phyloP scores from a whole-genome alignment of 371 early-diverging fungal genomes.

The Lichtheimia hyalospora region DNA sequence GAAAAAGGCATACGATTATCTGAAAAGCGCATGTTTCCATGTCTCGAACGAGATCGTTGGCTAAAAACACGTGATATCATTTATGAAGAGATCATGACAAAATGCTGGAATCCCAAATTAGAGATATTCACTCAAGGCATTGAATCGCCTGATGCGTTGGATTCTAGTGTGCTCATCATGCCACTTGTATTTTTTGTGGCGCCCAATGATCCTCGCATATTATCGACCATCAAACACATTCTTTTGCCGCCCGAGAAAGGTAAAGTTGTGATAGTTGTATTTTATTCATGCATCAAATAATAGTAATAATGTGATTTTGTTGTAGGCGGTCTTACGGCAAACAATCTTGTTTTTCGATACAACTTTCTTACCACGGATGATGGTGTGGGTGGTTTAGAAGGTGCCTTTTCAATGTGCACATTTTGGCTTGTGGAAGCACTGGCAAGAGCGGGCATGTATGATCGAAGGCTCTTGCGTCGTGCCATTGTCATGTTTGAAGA shows the following conservation, averaged over 20 bases:
- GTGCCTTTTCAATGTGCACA: slow-evolving; percentile 81
- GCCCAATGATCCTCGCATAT: slow-evolving; percentile 76
- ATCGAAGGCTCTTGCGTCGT: slow-evolving; percentile 53
- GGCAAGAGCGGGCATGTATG: slow-evolving; percentile 74
- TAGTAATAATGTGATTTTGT: background rate
- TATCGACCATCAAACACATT: slow-evolving; percentile 67
- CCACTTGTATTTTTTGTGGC: slow-evolving; percentile 77
- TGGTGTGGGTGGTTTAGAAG: slow-evolving; percentile 65
- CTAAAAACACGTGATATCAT: slow-evolving; percentile 62
- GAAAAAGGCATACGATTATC: slow-evolving; percentile 51
- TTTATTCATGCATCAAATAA: background rate
- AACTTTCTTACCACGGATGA: slow-evolving; percentile 56
- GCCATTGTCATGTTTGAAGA: slow-evolving; percentile 78
- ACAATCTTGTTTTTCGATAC: slow-evolving; percentile 77
- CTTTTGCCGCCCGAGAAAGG: slow-evolving; percentile 73
- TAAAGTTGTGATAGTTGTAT: background rate
- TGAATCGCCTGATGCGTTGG: slow-evolving; percentile 63
- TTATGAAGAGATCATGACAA: slow-evolving; percentile 69
- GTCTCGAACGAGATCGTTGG: slow-evolving; percentile 63
- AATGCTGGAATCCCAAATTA: slow-evolving; percentile 62
- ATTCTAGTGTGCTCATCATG: slow-evolving; percentile 78
- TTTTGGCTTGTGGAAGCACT: slow-evolving; percentile 87
- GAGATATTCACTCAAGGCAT: slow-evolving; percentile 69
- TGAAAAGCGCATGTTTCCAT: slow-evolving; percentile 79
- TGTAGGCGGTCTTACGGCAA: slow-evolving; percentile 69